Conservation (phyloP, 164 flowering plant species). For the Tetracentron sinense region DNA sequence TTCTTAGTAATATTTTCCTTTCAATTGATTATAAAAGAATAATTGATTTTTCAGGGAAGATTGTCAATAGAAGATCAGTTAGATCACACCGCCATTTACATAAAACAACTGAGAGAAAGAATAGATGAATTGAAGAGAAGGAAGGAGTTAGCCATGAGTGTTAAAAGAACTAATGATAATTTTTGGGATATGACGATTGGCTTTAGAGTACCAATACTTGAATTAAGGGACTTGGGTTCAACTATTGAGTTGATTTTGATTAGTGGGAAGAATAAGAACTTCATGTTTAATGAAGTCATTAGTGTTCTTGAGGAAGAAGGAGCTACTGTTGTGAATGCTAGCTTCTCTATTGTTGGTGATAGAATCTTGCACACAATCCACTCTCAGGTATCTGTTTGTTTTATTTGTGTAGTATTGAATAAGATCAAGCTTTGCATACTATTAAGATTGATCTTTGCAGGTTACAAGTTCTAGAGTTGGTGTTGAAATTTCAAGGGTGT, state of each 20-base stretch:
- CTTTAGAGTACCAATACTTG: slow-evolving; percentile 32
- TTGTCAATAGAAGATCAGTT: slow-evolving; percentile 34
- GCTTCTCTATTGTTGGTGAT: slow-evolving; percentile 27
- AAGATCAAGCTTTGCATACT: too few species aligned
- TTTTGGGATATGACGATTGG: slow-evolving; percentile 13
- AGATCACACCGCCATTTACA: slow-evolving; percentile 33
- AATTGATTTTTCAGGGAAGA: slow-evolving; percentile 16
- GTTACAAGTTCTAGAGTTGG: too few species aligned
- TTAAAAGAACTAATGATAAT: slow-evolving; percentile 18
- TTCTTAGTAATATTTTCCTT: too few species aligned
- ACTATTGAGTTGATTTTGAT: slow-evolving; percentile 40
- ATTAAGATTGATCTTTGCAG: too few species aligned
- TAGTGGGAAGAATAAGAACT: slow-evolving; percentile 32
- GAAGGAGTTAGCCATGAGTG: slow-evolving; percentile 19
- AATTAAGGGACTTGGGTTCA: slow-evolving; percentile 42
- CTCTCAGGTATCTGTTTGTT: slow-evolving; percentile 36
- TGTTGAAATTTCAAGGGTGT: too few species aligned
- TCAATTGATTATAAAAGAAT: slow-evolving; percentile 25
- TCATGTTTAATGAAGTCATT: slow-evolving; percentile 40
- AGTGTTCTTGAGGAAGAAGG: slow-evolving; percentile 47
- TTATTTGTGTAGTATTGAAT: too few species aligned
- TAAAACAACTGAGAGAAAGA: slow-evolving; percentile 28
- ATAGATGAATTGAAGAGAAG: slow-evolving; percentile 29
- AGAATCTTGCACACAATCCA: slow-evolving; percentile 41
- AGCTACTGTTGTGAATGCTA: slow-evolving; percentile 45